Percentiles rank a stretch among this genome's conserved stretches.
These are phyloP conservation scores for Phytopythium litorale DNA, from an alignment of 352 stramenopile species.

Conservation along the genomic window DNA sequence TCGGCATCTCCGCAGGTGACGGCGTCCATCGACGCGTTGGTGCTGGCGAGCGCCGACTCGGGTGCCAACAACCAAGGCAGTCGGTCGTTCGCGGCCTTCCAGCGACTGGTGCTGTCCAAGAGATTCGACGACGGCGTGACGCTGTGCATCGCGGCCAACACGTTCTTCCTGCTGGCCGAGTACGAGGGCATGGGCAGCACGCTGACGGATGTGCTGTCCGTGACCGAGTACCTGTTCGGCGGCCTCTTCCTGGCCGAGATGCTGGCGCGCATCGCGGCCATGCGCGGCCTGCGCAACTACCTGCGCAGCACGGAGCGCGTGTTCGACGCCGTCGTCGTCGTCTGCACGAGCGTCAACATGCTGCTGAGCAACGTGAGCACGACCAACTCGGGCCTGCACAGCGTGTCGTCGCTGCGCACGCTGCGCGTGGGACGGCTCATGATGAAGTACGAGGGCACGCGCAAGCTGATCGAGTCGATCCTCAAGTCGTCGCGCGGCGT, in stretches of 20 bases:
- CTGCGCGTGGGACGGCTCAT: constrained; percentile 69
- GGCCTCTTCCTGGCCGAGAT: constrained; percentile 61
- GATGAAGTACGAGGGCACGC: constrained; percentile 78
- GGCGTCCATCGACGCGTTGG: constrained; percentile 21
- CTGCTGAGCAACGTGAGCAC: constrained; percentile 59
- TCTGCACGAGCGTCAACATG: constrained; percentile 65
- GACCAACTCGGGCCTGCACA: constrained; percentile 61
- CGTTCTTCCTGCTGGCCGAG: constrained; percentile 58
- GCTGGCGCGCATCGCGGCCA: constrained; percentile 50
- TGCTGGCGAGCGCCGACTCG: constrained; percentile 16
- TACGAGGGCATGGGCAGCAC: constrained; percentile 51
- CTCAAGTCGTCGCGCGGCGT: constrained; percentile 77
- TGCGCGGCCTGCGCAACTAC: constrained; percentile 48
- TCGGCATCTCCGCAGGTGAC: constrained; percentile 17
- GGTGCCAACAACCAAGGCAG: not conserved
- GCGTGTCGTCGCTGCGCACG: constrained; percentile 61
- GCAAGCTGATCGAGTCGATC: constrained; percentile 75
- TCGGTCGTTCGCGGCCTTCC: constrained; percentile 23
- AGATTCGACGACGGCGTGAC: constrained; percentile 74
- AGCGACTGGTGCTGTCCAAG: constrained; percentile 63
- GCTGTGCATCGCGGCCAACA: constrained; percentile 64
- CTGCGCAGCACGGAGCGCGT: constrained; percentile 50
- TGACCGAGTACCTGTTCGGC: constrained; percentile 73
- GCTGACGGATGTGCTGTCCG: constrained; percentile 30
- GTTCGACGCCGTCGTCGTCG: constrained; percentile 73